phyloP scores from a whole-genome alignment of 1,284 basidiomycete genomes.

The Afroboletus lepidellus region DNA sequence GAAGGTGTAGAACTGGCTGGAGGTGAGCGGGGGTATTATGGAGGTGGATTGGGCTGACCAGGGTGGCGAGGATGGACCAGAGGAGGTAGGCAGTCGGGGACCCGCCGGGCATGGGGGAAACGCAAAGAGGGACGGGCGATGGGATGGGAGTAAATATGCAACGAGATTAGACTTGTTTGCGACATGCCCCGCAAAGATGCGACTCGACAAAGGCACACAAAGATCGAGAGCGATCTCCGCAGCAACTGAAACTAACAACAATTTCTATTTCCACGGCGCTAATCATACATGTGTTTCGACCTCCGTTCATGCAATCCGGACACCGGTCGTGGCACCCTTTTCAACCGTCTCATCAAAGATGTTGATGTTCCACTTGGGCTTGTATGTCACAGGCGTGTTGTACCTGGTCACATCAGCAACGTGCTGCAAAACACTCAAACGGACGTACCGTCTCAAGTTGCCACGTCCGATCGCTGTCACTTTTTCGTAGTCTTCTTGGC shows the following conservation, averaged over 20 bases:
- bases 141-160: neutral
- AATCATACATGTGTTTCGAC: neutral
- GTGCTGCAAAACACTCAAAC: neutral
- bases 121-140: neutral
- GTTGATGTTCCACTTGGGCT: conserved; percentile 65
- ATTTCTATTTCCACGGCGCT: neutral
- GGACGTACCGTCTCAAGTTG: conserved; percentile 47
- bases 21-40: neutral
- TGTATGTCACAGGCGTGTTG: conserved; percentile 66
- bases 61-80: conserved; percentile 64
- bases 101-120: conserved; percentile 57
- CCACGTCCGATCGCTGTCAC: conserved; percentile 54
- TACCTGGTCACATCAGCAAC: conserved; percentile 38
- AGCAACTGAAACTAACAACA: neutral
- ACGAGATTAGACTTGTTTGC: conserved; percentile 15
- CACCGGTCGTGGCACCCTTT: conserved; percentile 38
- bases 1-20: conserved; percentile 58
- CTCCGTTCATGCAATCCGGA: neutral
- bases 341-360: conserved; percentile 66
- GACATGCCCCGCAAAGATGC: conserved; percentile 26
- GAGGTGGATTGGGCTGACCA: conserved; percentile 43
- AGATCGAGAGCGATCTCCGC: too few relatives aligned
- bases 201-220: neutral
- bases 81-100: conserved; percentile 67
- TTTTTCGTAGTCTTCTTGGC: conserved; percentile 59